Conservation (phyloP, 73 alveolate species). For the Tetrahymena borealis region DNA sequence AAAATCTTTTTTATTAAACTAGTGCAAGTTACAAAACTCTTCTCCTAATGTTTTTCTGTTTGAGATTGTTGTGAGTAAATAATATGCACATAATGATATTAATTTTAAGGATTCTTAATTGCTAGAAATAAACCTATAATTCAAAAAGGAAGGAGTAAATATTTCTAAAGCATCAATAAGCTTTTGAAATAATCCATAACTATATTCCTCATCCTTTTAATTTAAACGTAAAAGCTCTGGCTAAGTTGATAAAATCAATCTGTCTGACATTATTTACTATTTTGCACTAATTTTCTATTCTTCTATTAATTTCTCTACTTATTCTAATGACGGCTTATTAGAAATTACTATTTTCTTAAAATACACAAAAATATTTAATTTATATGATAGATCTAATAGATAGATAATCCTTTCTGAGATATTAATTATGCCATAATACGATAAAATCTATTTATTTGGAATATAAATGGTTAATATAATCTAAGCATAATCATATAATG, state of each 20-base stretch:
- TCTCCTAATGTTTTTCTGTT: not conserved
- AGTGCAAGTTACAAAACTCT: not conserved
- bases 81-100: not conserved
- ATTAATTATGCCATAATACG: not conserved
- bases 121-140: not conserved
- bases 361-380: too few relatives aligned
- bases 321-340: not conserved
- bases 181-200: not conserved
- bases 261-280: not conserved
- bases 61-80: not conserved
- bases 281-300: not conserved
- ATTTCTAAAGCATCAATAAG: not conserved
- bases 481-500: too few relatives aligned
- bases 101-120: not conserved
- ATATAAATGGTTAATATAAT: too few relatives aligned
- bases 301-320: not conserved
- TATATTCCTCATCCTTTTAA: not conserved
- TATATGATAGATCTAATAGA: too few relatives aligned
- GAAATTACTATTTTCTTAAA: not conserved
- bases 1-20: constrained; percentile 14
- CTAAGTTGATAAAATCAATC: not conserved
- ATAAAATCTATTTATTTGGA: not conserved
- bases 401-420: not conserved
- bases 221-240: not conserved
- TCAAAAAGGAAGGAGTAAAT: not conserved